Evolutionary conservation across 306 rosid genomes (phyloP), one percentile per base, ranked within the genome.

Genomic region (Mucuna pruriens): DNA sequence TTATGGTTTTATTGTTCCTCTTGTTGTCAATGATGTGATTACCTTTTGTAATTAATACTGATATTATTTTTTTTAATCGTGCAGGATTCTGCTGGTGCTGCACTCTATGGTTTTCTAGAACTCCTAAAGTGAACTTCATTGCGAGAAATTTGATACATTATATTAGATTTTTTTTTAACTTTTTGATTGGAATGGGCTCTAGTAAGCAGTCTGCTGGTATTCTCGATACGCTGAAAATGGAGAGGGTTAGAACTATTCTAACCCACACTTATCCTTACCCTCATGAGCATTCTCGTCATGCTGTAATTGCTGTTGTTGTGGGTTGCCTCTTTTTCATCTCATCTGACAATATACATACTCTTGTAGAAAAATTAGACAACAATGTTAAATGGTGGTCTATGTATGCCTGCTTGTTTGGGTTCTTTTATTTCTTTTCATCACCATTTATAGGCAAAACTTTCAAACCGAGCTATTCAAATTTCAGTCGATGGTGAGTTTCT

Each of bases 301-400:
- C 98, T 15, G 45, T 95, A 57, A 95, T 95, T 64, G 99, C 99
- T 63, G 99, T 95, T 82, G 97, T 52, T 74, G 90, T 95, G 77
- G 97, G 97, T 80, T 95, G 97, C 90, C 90, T 93, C 40, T 95
- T 95, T 88, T 93, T 95, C 81, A 95, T 95, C 83, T 95, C 99
- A 45, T 95, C 99, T 5, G 99, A 95, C 87, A 95, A 95, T 86
- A 90, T 93, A 72, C 94, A 92, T 33, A 93, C 93, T 49, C 98
- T 93, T 49, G 86, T 95, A 66, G 99, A 95, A 63, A 95, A 95
- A 86, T 85, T 95, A 84, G 99, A 95, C 86, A 94, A 86, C 77
- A 95, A 93, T 87, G 58, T 93, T 77, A 95, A 95, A 82, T 95
- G 98, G 98, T 95, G 98, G 99, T 91, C 98, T 74, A 95, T 95